These are phyloP conservation scores for Piloderma croceum DNA, from an alignment of 768 basidiomycete species.

Conservation along the genomic window DNA sequence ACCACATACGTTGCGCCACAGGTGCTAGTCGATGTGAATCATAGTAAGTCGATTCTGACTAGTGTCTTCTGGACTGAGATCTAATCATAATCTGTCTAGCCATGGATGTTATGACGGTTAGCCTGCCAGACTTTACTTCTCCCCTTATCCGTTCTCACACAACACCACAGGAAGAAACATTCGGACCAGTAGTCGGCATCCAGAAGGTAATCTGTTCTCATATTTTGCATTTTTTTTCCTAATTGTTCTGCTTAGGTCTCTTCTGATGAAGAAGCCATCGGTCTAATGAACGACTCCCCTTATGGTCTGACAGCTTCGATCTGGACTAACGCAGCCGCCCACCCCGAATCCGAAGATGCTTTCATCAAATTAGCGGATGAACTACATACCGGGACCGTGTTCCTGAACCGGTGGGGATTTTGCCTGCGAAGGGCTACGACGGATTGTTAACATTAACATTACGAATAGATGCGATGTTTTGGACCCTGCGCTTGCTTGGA, in stretches of 20 bases:
- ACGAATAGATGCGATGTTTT: constrained; percentile 69
- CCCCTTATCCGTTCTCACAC: not conserved
- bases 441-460: constrained; percentile 4
- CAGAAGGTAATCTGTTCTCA: constrained; percentile 57
- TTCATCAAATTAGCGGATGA: constrained; percentile 67
- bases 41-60: constrained; percentile 53
- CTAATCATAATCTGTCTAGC: too few species aligned
- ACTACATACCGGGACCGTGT: constrained; percentile 88
- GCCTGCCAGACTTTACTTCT: constrained; percentile 5
- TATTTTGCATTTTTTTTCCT: not conserved
- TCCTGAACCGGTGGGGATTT: constrained; percentile 66
- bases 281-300: constrained; percentile 92
- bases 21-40: constrained; percentile 84
- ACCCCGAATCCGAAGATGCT: constrained; percentile 55
- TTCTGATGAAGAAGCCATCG: constrained; percentile 82
- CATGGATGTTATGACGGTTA: constrained; percentile 91
- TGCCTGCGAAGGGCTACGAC: not conserved
- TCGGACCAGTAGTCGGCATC: constrained; percentile 91
- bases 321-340: constrained; percentile 74
- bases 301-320: constrained; percentile 93
- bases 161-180: constrained; percentile 67
- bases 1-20: constrained; percentile 88
- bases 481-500: constrained; percentile 93
- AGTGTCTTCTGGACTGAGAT: too few species aligned
- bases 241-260: constrained; percentile 43